Conservation (phyloP, 2,329 filamentous ascomycete genomes). For the Claviceps pazoutovae region DNA sequence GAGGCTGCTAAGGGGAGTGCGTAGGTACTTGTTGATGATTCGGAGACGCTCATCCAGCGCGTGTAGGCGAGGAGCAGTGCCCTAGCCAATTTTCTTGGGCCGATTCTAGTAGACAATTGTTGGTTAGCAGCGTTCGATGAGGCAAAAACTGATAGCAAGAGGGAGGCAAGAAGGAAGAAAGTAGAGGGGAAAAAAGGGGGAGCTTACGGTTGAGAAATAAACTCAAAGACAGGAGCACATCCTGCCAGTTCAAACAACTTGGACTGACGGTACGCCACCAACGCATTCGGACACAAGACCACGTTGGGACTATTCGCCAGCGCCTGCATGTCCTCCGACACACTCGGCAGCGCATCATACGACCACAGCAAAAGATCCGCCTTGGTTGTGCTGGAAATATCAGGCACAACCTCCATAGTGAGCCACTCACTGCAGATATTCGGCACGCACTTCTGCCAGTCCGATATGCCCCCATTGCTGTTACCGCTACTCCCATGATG, state of each 20-base stretch:
- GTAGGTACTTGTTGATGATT: background rate
- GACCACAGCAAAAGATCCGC: constrained; percentile 15
- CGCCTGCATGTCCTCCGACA: background rate
- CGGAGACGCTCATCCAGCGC: constrained; percentile 1
- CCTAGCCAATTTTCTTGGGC: background rate
- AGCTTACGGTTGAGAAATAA: background rate
- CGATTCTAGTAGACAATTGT: background rate
- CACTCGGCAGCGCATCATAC: background rate
- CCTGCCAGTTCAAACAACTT: background rate
- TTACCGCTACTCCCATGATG: background rate
- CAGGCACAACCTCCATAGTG: constrained; percentile 14
- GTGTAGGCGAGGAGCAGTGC: background rate
- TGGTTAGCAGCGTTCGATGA: background rate
- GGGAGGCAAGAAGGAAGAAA: too few species aligned
- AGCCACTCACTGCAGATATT: constrained; percentile 21
- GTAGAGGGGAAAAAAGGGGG: too few species aligned
- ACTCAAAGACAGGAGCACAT: background rate
- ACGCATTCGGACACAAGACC: background rate
- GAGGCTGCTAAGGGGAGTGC: background rate
- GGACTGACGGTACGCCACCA: background rate
- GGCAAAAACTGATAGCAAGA: background rate
- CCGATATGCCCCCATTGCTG: constrained; percentile 3
- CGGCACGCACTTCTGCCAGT: constrained; percentile 3
- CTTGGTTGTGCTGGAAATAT: constrained; percentile 2
- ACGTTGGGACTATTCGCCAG: constrained; percentile 1